phyloP scores from a whole-genome alignment of 441 rosid species.

The Populus hybrid region DNA sequence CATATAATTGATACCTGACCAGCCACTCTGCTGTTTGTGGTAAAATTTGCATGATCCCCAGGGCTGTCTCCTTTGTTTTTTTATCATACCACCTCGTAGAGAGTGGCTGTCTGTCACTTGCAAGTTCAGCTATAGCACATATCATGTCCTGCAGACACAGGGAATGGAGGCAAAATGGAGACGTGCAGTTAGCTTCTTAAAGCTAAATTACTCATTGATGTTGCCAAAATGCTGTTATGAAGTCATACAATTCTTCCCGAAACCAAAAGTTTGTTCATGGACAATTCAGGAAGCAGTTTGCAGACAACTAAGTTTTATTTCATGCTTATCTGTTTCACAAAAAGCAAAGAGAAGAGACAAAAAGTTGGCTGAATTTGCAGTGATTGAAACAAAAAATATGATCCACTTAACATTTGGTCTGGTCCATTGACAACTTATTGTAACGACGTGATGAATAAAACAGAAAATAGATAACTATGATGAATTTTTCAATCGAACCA shows the following conservation, averaged over 20 bases:
- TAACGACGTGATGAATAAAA: neutral
- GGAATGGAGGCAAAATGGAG: slow-evolving; percentile 12
- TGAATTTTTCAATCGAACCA: neutral
- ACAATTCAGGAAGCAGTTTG: neutral
- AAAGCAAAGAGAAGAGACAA: neutral
- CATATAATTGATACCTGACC: slow-evolving; percentile 41
- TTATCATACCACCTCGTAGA: slow-evolving; percentile 52
- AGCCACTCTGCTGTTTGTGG: slow-evolving; percentile 68
- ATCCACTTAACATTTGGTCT: neutral
- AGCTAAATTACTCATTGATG: neutral
- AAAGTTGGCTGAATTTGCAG: neutral
- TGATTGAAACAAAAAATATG: neutral
- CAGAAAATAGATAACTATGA: too few species aligned
- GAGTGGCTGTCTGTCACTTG: slow-evolving; percentile 83
- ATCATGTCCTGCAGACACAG: slow-evolving; percentile 68
- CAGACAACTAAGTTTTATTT: neutral
- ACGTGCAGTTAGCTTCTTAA: neutral
- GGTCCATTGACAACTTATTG: neutral
- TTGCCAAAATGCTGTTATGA: neutral
- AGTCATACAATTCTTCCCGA: neutral
- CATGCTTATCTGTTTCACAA: neutral
- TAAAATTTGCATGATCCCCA: slow-evolving; percentile 79
- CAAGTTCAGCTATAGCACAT: slow-evolving; percentile 85
- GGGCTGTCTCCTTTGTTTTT: slow-evolving; percentile 63
- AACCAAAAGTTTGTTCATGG: neutral